These are phyloP conservation scores for Hypericum perforatum DNA, from an alignment of 345 rosid genomes.

Conservation along the genomic window DNA sequence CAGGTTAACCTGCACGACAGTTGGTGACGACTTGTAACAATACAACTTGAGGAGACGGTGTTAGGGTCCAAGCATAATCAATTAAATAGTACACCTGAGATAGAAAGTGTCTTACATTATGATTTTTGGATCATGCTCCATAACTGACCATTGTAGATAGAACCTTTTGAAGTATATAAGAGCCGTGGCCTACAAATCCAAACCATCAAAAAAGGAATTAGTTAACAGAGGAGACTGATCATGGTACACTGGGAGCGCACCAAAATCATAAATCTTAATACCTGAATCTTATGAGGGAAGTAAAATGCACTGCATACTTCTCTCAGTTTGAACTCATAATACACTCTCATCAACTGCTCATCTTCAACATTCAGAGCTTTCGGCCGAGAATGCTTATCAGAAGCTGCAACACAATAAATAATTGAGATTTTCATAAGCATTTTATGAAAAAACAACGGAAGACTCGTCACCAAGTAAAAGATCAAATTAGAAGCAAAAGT, in stretches of 20 bases:
- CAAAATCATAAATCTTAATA: not conserved
- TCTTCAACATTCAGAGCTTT: conserved; percentile 79
- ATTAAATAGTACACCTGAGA: not conserved
- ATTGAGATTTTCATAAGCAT: conserved; percentile 4
- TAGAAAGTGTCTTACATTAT: conserved; percentile 53
- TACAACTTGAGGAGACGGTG: too few relatives aligned
- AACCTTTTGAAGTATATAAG: conserved; percentile 91
- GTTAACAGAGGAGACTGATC: not conserved
- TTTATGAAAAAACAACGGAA: not conserved
- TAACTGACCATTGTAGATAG: conserved; percentile 96
- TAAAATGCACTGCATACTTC: conserved; percentile 94
- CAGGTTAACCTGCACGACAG: conserved; percentile 77
- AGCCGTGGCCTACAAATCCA: conserved; percentile 72
- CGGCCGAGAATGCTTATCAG: conserved; percentile 69
- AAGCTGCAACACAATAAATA: conserved; percentile 21
- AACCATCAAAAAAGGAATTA: conserved; percentile 8
- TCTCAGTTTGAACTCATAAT: conserved; percentile 80
- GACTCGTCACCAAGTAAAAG: not conserved
- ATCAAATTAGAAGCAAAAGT: not conserved
- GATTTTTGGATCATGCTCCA: conserved; percentile 95
- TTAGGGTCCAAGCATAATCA: too few relatives aligned
- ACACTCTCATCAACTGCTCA: conserved; percentile 80
- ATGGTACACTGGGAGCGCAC: not conserved
- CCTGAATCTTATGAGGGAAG: conserved; percentile 98
- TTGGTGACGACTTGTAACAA: not conserved